Base-by-base conservation (phyloP, 1,139 yeast genomes). In the Scheffersomyces parashehatae region DNA sequence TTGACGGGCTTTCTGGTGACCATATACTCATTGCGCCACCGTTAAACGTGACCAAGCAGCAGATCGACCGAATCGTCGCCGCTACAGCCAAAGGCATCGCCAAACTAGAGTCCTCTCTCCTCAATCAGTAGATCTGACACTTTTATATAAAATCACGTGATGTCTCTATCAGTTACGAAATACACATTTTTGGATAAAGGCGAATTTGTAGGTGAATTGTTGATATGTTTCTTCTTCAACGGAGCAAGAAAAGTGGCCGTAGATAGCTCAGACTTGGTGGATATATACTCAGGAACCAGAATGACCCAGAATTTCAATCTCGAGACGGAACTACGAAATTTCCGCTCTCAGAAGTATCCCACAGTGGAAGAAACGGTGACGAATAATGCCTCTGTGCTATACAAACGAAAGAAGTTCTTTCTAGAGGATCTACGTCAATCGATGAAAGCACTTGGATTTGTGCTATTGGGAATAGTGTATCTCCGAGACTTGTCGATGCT, bases 321-420 rank as follows among this genome's bases (percentile, higher is more conserved):
- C 28, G 62, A 64, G 36, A 43, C 49, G 10, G 58, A 57, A 36
- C 55, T 68, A 42, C 61, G 58, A 41, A 67, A 59, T 44, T 72
- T 70, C 46, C 59, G 60, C 34, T 45, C 55, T 12, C 70, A 62
- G 51, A 52, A 50, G 36, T 64, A 60, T 42, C 79, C 79, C 3
- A 63, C 70, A 0, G 62, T 61, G 9, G 73, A 70, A 39, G 69
- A 73, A 54, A 72, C 75, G 3, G 50, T 61, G 12, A 47, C 46
- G 29, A 68, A 70, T 49, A 73, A 73, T 52, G 63, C 64, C 2
- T 46, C 63, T n/a, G 61, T 65, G 29, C 61, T 73, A 24, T 69
- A 70, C 46, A 70, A 69, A 49, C 61, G 75, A 20, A 73, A 71
- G 57, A 68, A 69, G 52, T 62, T 53, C 53, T 74, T 73, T 44